These are phyloP conservation scores for Dactylellina haptotyla DNA, from an alignment of 2,329 filamentous ascomycete genomes.

Conservation along the genomic window DNA sequence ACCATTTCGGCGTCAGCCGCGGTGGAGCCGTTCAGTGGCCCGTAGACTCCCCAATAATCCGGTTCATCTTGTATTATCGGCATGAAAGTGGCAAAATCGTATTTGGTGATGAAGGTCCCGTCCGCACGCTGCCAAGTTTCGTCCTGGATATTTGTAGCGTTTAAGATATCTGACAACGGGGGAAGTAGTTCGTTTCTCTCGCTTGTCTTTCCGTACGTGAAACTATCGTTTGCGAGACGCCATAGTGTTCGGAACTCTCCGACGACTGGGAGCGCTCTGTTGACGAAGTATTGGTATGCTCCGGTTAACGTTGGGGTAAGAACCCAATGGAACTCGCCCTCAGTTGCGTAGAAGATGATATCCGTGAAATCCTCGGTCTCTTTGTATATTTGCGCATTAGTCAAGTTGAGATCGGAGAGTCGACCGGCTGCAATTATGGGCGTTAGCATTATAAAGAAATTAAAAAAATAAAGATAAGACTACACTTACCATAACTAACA, in stretches of 20 bases:
- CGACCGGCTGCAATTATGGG: constrained; percentile 62
- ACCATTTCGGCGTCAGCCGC: constrained; percentile 59
- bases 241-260: constrained; percentile 67
- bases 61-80: constrained; percentile 58
- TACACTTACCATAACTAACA: constrained; percentile 63
- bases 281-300: constrained; percentile 70
- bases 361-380: constrained; percentile 64
- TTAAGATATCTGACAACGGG: constrained; percentile 62
- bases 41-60: constrained; percentile 67
- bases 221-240: constrained; percentile 66
- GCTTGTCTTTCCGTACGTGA: constrained; percentile 64
- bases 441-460: constrained; percentile 19
- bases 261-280: constrained; percentile 64
- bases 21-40: constrained; percentile 54
- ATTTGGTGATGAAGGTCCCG: constrained; percentile 67
- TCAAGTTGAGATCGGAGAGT: constrained; percentile 65
- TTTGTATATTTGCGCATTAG: constrained; percentile 63
- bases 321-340: constrained; percentile 68
- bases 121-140: constrained; percentile 67
- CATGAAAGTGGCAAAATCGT: constrained; percentile 64
- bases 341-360: constrained; percentile 64
- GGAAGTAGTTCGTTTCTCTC: constrained; percentile 65
- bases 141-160: constrained; percentile 66
- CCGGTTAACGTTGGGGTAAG: constrained; percentile 65
- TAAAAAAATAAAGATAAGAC: background rate